A percentile compares a stretch with the other conserved stretches of the same genome.
phyloP scores from a whole-genome alignment of 2,329 filamentous ascomycete genomes.

The Fonsecaea monophora region DNA sequence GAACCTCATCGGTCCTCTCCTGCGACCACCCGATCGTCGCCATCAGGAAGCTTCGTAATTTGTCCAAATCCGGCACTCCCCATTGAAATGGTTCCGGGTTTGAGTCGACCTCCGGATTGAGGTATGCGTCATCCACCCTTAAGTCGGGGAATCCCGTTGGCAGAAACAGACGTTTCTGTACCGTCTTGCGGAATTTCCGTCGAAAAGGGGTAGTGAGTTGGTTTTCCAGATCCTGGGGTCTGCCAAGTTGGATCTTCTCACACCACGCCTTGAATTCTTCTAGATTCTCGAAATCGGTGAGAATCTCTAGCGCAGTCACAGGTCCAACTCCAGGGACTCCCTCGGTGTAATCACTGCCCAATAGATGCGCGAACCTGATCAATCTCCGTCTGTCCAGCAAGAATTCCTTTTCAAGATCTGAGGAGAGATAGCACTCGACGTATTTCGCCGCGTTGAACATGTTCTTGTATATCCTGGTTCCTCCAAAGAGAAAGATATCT shows the following conservation, averaged over 20 bases:
- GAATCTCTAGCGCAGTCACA: constrained; percentile 90
- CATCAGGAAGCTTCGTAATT: constrained; percentile 84
- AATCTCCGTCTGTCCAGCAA: constrained; percentile 85
- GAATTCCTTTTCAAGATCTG: constrained; percentile 87
- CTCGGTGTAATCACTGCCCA: constrained; percentile 95
- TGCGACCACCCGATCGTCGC: constrained; percentile 89
- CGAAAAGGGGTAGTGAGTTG: constrained; percentile 70
- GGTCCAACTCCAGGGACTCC: constrained; percentile 89
- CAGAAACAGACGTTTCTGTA: constrained; percentile 79
- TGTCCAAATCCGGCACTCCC: constrained; percentile 92
- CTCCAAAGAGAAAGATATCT: constrained; percentile 95
- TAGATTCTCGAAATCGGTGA: constrained; percentile 81
- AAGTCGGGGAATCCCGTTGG: constrained; percentile 78
- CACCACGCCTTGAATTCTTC: constrained; percentile 88
- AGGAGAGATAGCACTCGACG: constrained; percentile 89
- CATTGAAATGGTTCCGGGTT: constrained; percentile 84
- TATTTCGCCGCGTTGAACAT: constrained; percentile 99
- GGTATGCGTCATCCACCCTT: constrained; percentile 81
- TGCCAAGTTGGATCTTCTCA: constrained; percentile 67
- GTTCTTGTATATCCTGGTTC: constrained; percentile 97
- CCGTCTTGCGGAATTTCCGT: constrained; percentile 85
- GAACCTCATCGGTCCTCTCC: constrained; percentile 91
- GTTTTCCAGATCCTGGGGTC: constrained; percentile 66
- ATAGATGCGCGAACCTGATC: constrained; percentile 85
- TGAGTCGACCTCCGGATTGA: constrained; percentile 82